Evolutionary conservation across 495 filamentous ascomycete genomes (phyloP).

Genomic region (Penicillium argentinense): DNA sequence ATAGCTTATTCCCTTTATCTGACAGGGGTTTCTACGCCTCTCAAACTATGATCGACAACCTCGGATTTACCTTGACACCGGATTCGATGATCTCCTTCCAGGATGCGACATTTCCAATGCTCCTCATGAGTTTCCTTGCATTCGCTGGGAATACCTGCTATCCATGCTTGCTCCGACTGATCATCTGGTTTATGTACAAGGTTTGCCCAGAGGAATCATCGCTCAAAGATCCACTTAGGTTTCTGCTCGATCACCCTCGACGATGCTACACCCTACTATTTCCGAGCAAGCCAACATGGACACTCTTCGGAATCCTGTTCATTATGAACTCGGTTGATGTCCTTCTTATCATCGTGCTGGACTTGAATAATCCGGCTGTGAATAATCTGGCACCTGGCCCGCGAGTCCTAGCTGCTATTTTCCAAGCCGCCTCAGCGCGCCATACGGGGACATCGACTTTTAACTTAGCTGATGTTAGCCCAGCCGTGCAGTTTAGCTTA

Average conservation of each 20-base stretch:
- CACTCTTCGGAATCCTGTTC: slow-evolving; percentile 58
- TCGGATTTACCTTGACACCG: slow-evolving; percentile 73
- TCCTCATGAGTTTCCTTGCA: slow-evolving; percentile 73
- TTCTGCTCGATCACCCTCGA: slow-evolving; percentile 60
- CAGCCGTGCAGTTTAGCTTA: slow-evolving; percentile 60
- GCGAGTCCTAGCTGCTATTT: slow-evolving; percentile 56
- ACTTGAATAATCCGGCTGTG: slow-evolving; percentile 40
- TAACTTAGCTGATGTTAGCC: slow-evolving; percentile 56
- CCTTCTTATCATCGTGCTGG: slow-evolving; percentile 60
- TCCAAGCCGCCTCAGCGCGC: slow-evolving; percentile 60
- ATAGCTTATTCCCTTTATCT: not conserved
- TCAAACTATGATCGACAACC: slow-evolving; percentile 41
- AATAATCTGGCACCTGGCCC: slow-evolving; percentile 25
- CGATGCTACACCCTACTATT: slow-evolving; percentile 66
- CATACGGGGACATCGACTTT: slow-evolving; percentile 60
- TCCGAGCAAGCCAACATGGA: slow-evolving; percentile 60
- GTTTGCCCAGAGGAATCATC: slow-evolving; percentile 43
- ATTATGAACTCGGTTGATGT: slow-evolving; percentile 57
- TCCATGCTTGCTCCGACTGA: slow-evolving; percentile 74
- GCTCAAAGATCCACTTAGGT: slow-evolving; percentile 40
- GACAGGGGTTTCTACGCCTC: slow-evolving; percentile 35
- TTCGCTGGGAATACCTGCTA: slow-evolving; percentile 82
- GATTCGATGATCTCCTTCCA: slow-evolving; percentile 83
- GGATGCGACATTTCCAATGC: slow-evolving; percentile 61
- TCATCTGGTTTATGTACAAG: slow-evolving; percentile 68